phyloP scores from a whole-genome alignment of 2,329 filamentous ascomycete species.

The Berkeleyomyces rouxiae region DNA sequence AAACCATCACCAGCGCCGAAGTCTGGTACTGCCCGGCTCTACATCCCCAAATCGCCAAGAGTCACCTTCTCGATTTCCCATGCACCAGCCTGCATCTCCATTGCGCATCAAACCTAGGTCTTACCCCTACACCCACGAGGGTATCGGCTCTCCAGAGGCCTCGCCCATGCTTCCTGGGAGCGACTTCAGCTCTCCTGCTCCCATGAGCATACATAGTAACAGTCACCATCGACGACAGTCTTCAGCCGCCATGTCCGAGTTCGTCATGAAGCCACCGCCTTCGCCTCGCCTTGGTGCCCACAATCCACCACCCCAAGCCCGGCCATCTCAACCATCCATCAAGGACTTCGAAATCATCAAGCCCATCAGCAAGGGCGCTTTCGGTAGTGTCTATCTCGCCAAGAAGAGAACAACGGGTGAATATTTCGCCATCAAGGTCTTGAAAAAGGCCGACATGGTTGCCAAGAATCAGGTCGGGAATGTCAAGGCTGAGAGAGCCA shows the following conservation, averaged over 20 bases:
- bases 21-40: conserved; percentile 63
- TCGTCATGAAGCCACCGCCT: conserved; percentile 49
- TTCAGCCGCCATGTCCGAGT: conserved; percentile 66
- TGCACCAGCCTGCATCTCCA: conserved; percentile 59
- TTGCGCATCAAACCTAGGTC: conserved; percentile 71
- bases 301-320: conserved; percentile 65
- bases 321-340: conserved; percentile 84
- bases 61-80: conserved; percentile 55
- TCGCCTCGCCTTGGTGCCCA: conserved; percentile 69
- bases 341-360: conserved; percentile 99
- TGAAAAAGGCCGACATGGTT: conserved; percentile 99
- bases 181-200: conserved; percentile 62
- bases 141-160: conserved; percentile 65
- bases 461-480: conserved; percentile 99
- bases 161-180: conserved; percentile 74
- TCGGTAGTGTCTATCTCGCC: conserved; percentile 91
- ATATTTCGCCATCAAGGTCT: conserved; percentile 95
- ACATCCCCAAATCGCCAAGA: conserved; percentile 72
- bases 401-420: conserved; percentile 98
- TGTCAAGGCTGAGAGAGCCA: conserved; percentile 93
- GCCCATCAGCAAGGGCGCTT: conserved; percentile 95
- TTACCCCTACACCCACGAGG: conserved; percentile 42
- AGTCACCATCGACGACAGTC: conserved; percentile 73
- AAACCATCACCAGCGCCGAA: conserved; percentile 70
- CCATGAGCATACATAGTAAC: conserved; percentile 30